Evolutionary conservation across 768 basidiomycete species (phyloP).

Genomic region (Auriscalpium orientale): DNA sequence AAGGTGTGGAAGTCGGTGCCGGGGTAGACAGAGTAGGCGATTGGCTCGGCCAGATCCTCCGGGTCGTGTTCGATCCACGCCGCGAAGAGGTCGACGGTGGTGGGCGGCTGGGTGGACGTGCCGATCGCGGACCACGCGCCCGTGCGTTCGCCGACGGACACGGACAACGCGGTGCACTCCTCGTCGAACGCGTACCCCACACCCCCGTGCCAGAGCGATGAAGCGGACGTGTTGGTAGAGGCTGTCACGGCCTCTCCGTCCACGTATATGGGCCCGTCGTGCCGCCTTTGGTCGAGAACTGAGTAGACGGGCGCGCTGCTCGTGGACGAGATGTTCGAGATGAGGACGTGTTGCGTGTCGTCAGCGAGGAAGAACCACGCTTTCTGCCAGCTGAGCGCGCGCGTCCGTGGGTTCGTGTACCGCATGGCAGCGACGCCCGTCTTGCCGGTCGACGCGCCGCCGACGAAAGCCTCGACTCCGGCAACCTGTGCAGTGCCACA

Average conservation of each 20-base stretch:
- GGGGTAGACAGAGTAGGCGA: slow-evolving; percentile 53
- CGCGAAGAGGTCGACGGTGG: slow-evolving; percentile 54
- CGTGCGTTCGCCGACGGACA: slow-evolving; percentile 39
- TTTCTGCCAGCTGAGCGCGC: slow-evolving; percentile 53
- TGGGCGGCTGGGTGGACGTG: slow-evolving; percentile 43
- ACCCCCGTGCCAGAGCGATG: slow-evolving; percentile 54
- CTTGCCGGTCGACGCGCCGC: slow-evolving; percentile 52
- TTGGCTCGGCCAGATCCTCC: slow-evolving; percentile 17
- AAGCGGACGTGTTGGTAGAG: slow-evolving; percentile 16
- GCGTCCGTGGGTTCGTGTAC: slow-evolving; percentile 57
- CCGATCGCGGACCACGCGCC: slow-evolving; percentile 53
- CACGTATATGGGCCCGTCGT: slow-evolving; percentile 35
- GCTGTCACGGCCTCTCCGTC: slow-evolving; percentile 23
- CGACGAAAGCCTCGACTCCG: slow-evolving; percentile 54
- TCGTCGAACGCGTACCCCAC: slow-evolving; percentile 53
- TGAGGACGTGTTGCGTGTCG: slow-evolving; percentile 56
- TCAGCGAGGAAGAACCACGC: slow-evolving; percentile 66
- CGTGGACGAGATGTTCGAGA: slow-evolving; percentile 41
- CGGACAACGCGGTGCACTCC: slow-evolving; percentile 22
- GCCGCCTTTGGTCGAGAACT: slow-evolving; percentile 60
- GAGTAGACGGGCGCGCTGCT: slow-evolving; percentile 44
- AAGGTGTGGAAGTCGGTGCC: slow-evolving; percentile 36
- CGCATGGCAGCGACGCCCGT: slow-evolving; percentile 56
- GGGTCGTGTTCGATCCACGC: slow-evolving; percentile 43
- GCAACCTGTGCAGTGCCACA: slow-evolving; percentile 36